Evolutionary conservation across 164 flowering plant species (phyloP).

Genomic region (Platanus orientalis): DNA sequence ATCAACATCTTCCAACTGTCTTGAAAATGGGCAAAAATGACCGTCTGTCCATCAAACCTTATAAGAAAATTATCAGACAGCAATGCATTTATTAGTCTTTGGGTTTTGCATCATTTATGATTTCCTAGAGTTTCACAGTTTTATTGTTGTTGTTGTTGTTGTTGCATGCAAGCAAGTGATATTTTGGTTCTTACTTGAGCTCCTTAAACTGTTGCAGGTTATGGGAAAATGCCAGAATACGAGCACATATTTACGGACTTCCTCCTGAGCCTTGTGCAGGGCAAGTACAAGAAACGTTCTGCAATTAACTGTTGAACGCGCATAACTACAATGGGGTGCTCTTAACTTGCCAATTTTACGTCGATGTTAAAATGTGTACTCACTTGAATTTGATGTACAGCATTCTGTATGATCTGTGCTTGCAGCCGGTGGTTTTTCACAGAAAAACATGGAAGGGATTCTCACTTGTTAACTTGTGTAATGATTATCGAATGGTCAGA

Average conservation of each 20-base stretch:
- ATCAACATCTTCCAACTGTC: too few relatives aligned
- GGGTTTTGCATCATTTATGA: too few relatives aligned
- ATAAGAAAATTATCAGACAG: too few relatives aligned
- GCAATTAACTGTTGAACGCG: slow-evolving; percentile 16
- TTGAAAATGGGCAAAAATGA: too few relatives aligned
- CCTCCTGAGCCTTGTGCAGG: slow-evolving; percentile 51
- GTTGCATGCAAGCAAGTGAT: too few relatives aligned
- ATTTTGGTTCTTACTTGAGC: slow-evolving; percentile 1
- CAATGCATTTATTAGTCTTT: too few relatives aligned
- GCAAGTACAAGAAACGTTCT: slow-evolving; percentile 42
- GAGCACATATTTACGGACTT: slow-evolving; percentile 87
- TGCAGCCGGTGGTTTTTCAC: slow-evolving; percentile 9
- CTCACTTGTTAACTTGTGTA: slow-evolving; percentile 1
- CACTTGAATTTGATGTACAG: slow-evolving; percentile 16
- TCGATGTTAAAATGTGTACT: slow-evolving; percentile 1
- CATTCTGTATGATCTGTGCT: slow-evolving; percentile 7
- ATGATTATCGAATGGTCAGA: slow-evolving; percentile 1
- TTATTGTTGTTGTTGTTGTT: too few relatives aligned
- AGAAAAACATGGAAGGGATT: neutral
- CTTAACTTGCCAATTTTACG: neutral
- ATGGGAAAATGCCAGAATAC: slow-evolving; percentile 82
- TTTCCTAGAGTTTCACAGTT: too few relatives aligned
- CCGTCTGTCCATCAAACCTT: too few relatives aligned
- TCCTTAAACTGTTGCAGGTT: slow-evolving; percentile 38
- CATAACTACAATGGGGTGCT: neutral